phyloP scores from a whole-genome alignment of 2,329 filamentous ascomycete species.

The Dothidotthia symphoricarpi region DNA sequence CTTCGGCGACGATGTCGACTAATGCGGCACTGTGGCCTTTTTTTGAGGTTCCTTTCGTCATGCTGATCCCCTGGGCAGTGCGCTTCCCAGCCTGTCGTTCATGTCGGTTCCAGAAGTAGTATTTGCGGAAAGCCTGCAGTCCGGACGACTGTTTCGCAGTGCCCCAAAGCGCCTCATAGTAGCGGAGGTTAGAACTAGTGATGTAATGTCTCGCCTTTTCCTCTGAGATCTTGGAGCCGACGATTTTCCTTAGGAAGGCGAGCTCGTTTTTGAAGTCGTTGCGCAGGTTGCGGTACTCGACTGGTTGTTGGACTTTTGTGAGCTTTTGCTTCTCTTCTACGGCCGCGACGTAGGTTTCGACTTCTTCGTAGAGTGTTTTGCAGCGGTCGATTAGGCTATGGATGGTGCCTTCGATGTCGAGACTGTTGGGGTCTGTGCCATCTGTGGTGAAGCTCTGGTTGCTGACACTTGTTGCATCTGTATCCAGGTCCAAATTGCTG shows the following conservation, averaged over 20 bases:
- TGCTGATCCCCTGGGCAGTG: slow-evolving; percentile 25
- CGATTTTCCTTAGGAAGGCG: slow-evolving; percentile 32
- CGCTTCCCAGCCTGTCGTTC: slow-evolving; percentile 17
- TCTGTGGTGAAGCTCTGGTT: slow-evolving; percentile 11
- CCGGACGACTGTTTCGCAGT: slow-evolving; percentile 58
- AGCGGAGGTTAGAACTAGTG: slow-evolving; percentile 64
- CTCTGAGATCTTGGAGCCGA: slow-evolving; percentile 23
- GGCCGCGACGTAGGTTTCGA: slow-evolving; percentile 43
- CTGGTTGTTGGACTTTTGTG: slow-evolving; percentile 37
- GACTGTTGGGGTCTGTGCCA: slow-evolving; percentile 1
- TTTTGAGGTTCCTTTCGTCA: slow-evolving; percentile 36
- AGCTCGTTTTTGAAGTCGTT: slow-evolving; percentile 41
- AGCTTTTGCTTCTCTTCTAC: slow-evolving; percentile 33
- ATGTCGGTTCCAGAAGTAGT: slow-evolving; percentile 35
- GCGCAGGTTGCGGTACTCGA: slow-evolving; percentile 35
- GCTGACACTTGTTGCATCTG: slow-evolving; percentile 5
- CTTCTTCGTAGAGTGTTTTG: slow-evolving; percentile 41
- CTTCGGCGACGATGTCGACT: slow-evolving; percentile 64
- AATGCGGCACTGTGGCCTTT: slow-evolving; percentile 53
- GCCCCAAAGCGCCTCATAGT: slow-evolving; percentile 63
- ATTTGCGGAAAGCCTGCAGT: slow-evolving; percentile 54
- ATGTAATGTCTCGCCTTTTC: slow-evolving; percentile 53
- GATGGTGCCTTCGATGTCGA: slow-evolving; percentile 26
- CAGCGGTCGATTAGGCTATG: slow-evolving; percentile 41
- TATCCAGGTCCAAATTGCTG: slow-evolving; percentile 10